Evolutionary conservation across 164 flowering plant genomes (phyloP), one percentile per base, ranked within the genome.

Genomic region (Vitis labrusca): DNA sequence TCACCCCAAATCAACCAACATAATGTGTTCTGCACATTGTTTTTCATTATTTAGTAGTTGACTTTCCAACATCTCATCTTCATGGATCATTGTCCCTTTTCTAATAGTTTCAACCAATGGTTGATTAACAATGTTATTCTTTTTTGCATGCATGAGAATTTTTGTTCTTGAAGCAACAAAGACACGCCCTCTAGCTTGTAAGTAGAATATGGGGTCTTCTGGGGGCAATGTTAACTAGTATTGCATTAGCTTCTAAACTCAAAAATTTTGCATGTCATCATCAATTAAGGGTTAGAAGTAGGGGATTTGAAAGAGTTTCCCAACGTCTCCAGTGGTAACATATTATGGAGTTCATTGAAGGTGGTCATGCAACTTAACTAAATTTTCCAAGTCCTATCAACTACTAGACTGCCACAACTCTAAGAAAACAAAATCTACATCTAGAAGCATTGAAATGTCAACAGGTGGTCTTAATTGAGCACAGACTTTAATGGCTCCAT

Each of bases 1-100:
- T 37, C 96, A 74, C n/a, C 93, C 98, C 81, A 95, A 80, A 80
- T 95, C 98, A 63, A 95, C 99, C 49, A 95, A 88, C 99, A 93
- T 93, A 59, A 86, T 81, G 68, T 93, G 99, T 67, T 95, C 96
- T 49, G 98, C 99, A 73, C 96, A 80, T 79, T 91, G 96, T 78
- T 95, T 95, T 79, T 80, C 84, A 78, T 93, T 91, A 69, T 79
- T 81, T 32, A 95, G 76, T 49, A 95, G 83, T 78, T 86, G 80
- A 47, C 59, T 69, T 76, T 91, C 91, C 61, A 78, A 32, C 77
- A 75, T 70, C 63, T 71, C 66, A 82, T 95, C 97, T 71, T 95
- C 96, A 54, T 83, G 65, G 1, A 70, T 66, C 3, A 93, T 93
- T 79, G 73, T 85, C 64, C 98, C 99, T 79, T 98, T 88, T 78